A percentile compares a stretch with the other conserved stretches of the same genome.
phyloP scores from a whole-genome alignment of 176 grass and related monocot genomes.

The Cymbopogon citratus region DNA sequence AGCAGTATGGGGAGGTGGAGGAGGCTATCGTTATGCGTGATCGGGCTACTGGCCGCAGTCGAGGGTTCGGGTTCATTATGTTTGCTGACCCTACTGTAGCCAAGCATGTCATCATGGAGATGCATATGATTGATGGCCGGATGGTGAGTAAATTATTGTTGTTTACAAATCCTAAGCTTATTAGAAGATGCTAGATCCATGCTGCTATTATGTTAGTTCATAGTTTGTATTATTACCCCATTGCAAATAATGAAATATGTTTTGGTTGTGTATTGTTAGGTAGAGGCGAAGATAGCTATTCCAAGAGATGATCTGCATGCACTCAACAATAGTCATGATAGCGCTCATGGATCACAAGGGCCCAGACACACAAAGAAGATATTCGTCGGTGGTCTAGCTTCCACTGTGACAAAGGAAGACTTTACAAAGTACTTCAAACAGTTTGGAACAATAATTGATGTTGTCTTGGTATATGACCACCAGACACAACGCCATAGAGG shows the following conservation, averaged over 20 bases:
- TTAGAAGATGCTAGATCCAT: conserved; percentile 30
- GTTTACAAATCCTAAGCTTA: conserved; percentile 3
- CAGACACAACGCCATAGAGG: conserved; percentile 84
- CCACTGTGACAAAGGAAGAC: conserved; percentile 73
- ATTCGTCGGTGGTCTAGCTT: conserved; percentile 82
- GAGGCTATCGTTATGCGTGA: conserved; percentile 90
- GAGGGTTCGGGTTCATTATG: conserved; percentile 86
- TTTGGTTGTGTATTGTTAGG: conserved; percentile 46
- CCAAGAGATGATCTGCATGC: conserved; percentile 66
- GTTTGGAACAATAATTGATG: conserved; percentile 79
- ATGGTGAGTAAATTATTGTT: conserved; percentile 50
- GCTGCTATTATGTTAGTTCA: background rate
- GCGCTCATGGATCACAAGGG: conserved; percentile 58
- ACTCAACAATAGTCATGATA: conserved; percentile 49
- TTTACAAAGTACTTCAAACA: conserved; percentile 84
- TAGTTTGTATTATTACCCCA: background rate
- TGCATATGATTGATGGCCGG: conserved; percentile 85
- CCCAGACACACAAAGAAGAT: conserved; percentile 82
- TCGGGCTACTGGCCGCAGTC: conserved; percentile 59
- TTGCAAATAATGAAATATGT: conserved; percentile 26
- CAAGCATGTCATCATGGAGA: conserved; percentile 69
- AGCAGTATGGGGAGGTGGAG: conserved; percentile 78
- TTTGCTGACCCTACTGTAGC: conserved; percentile 67
- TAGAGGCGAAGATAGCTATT: conserved; percentile 94
- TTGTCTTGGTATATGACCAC: conserved; percentile 94